These are phyloP conservation scores for Mercurialis annua DNA, from an alignment of 345 rosid genomes.

Conservation along the genomic window DNA sequence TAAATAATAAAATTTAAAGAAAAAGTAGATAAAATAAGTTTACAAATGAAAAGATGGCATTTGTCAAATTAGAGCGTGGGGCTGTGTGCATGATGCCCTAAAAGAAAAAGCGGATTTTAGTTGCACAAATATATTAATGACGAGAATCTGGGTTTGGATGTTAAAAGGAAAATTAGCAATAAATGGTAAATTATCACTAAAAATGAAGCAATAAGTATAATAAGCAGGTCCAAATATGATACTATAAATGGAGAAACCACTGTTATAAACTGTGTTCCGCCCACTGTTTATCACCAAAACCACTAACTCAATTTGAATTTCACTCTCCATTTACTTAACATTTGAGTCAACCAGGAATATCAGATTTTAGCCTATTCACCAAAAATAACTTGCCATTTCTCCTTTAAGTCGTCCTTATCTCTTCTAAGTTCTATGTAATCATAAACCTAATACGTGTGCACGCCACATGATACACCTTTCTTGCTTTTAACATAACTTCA, in stretches of 20 bases:
- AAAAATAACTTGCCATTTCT: neutral
- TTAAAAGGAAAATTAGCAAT: conserved; percentile 7
- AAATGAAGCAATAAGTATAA: neutral
- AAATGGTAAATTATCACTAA: neutral
- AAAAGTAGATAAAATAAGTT: too few species aligned
- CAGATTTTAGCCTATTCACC: neutral
- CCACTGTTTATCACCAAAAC: conserved; percentile 3
- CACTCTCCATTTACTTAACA: neutral
- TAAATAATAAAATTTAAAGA: too few species aligned
- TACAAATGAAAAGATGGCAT: conserved; percentile 4
- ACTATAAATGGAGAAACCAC: neutral
- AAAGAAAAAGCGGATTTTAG: neutral
- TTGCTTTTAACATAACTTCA: neutral
- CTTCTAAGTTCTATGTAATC: neutral
- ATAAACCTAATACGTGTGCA: neutral
- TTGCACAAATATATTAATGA: neutral
- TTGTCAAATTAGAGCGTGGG: neutral
- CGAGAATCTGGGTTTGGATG: neutral
- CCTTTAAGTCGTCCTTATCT: too few species aligned
- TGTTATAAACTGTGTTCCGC: conserved; percentile 7
- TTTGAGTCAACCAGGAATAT: neutral
- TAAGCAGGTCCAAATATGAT: neutral
- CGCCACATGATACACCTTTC: too few species aligned
- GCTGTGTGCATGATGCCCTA: neutral
- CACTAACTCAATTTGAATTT: neutral